Conservation (phyloP, 345 rosid genomes). For the Pistacia integerrima region DNA sequence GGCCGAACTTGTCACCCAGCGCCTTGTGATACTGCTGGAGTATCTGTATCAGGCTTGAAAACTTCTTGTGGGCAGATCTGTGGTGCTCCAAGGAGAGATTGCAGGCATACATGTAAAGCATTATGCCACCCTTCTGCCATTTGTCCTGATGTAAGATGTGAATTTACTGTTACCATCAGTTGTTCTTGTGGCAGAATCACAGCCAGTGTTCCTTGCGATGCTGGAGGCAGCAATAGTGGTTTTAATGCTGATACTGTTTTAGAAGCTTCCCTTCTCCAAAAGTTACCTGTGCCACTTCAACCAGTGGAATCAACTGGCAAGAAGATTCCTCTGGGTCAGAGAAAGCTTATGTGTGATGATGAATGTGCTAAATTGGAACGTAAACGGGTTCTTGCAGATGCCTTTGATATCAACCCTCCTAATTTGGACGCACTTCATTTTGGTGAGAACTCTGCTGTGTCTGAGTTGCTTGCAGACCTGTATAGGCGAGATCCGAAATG, state of each 20-base stretch:
- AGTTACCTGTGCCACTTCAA: conserved; percentile 73
- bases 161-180: conserved; percentile 61
- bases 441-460: conserved; percentile 68
- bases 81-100: conserved; percentile 92
- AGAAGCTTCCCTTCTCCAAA: conserved; percentile 69
- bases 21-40: conserved; percentile 61
- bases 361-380: conserved; percentile 93
- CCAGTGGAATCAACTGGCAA: conserved; percentile 59
- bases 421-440: conserved; percentile 88
- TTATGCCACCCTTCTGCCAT: conserved; percentile 79
- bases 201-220: conserved; percentile 80
- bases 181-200: conserved; percentile 90
- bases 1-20: conserved; percentile 76
- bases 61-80: conserved; percentile 92
- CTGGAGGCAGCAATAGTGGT: conserved; percentile 58
- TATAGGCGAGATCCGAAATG: conserved; percentile 93
- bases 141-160: conserved; percentile 91
- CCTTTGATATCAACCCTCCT: conserved; percentile 75
- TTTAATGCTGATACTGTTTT: conserved; percentile 44
- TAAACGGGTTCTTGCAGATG: conserved; percentile 87
- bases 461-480: conserved; percentile 76
- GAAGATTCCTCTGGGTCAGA: conserved; percentile 77
- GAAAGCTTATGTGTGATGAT: conserved; percentile 86
- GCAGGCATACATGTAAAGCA: conserved; percentile 83
- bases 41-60: conserved; percentile 43